Evolutionary conservation across 805 yeast species (phyloP), one percentile per base, ranked within the genome.

Genomic region (Kluyveromyces lactis): DNA sequence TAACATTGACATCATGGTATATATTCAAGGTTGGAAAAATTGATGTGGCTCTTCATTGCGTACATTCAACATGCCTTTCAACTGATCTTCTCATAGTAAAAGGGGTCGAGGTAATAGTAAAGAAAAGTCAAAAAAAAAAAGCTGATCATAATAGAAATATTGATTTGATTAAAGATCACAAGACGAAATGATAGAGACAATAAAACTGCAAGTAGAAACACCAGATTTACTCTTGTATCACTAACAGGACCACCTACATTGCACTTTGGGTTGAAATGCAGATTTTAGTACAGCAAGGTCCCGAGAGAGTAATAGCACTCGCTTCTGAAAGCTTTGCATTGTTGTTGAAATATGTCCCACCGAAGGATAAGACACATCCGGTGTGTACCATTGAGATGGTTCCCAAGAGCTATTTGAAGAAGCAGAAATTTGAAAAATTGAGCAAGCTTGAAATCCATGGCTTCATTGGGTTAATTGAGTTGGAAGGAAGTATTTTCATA

Each of bases 391-490:
- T 74, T 38, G 79, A 75, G 52, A 60, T 75, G 37, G 63, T 67
- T 3, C 57, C 68, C 12, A 67, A 62, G 39, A 55, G 56, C 1
- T 58, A 62, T 6, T 58, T 73, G 47, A 52, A 60, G 33, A 47
- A 54, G 31, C 63, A 58, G 38, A 61, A 63, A 3, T 73, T 63
- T 47, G 67, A 65, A 42, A 67, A 55, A 45, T 64, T 69, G 51
- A 71, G 65, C 47, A 68, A 53, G 2, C 61, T 64, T 32, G 72
- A 71, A 32, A 68, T 76, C 3, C 59, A 66, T 45, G 94, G 95
- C 1, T 82, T 89, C 53, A 60, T 92, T 13, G 98, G 98, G 0
- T 63, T 92, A 33, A 81, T 90, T 28, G 75, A 77, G 38, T 70
- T 87, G 29, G 79, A 75, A 11, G 67, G 69, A 5, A 80, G 83